A percentile compares a stretch with the other conserved stretches of the same genome.
Evolutionary conservation across 176 grass and related monocot species (phyloP).

Genomic region (Cymbopogon citratus): DNA sequence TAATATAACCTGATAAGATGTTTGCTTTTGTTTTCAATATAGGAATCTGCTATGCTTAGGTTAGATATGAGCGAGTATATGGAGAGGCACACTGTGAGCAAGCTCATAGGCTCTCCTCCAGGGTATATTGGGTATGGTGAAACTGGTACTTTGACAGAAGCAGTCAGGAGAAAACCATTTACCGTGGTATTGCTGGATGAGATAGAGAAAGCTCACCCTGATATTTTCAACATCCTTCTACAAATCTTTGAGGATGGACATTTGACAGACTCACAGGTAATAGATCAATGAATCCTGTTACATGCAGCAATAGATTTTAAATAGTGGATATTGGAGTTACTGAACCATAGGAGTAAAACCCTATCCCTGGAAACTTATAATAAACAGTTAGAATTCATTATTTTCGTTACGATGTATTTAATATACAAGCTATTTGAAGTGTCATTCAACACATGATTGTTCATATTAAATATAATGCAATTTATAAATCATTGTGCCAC

Average conservation of each 20-base stretch:
- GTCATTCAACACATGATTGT: neutral
- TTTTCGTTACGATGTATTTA: neutral
- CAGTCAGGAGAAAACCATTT: conserved; percentile 87
- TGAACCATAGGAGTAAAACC: neutral
- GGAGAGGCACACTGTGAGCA: conserved; percentile 95
- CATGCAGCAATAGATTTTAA: conserved; percentile 1
- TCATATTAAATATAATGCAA: neutral
- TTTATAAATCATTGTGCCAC: neutral
- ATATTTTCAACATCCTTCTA: conserved; percentile 98
- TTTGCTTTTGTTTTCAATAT: conserved; percentile 35
- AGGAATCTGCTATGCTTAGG: conserved; percentile 90
- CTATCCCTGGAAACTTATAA: neutral
- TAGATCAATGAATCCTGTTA: conserved; percentile 5
- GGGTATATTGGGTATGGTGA: conserved; percentile 91
- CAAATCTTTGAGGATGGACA: conserved; percentile 99
- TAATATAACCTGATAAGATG: conserved; percentile 19
- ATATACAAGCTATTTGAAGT: neutral
- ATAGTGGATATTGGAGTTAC: neutral
- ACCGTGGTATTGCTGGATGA: conserved; percentile 90
- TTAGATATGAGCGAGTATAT: conserved; percentile 99
- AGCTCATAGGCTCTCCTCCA: conserved; percentile 97
- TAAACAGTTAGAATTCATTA: neutral
- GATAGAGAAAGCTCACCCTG: conserved; percentile 99
- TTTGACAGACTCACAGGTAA: conserved; percentile 83
- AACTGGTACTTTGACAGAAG: conserved; percentile 90